Evolutionary conservation across 2,329 filamentous ascomycete species (phyloP).

Genomic region (Colletotrichum coccodes): DNA sequence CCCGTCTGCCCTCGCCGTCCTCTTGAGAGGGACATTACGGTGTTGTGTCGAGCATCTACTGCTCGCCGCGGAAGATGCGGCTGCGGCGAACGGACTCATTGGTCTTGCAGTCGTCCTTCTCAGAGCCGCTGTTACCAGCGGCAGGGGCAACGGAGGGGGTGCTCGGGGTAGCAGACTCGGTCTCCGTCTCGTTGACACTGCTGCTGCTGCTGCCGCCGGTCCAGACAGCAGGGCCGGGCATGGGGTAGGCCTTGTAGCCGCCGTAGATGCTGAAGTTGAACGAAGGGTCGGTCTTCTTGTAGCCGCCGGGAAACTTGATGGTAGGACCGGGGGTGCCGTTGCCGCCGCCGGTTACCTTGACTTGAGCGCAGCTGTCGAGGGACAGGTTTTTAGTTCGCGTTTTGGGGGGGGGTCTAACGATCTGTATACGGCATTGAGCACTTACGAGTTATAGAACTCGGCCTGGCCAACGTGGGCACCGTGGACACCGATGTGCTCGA

Average conservation of each 20-base stretch:
- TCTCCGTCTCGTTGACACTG: not conserved
- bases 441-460: not conserved
- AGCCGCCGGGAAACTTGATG: slow-evolving; percentile 43
- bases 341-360: slow-evolving; percentile 36
- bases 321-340: slow-evolving; percentile 36
- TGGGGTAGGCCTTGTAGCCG: slow-evolving; percentile 32
- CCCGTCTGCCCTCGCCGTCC: too few species aligned
- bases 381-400: slow-evolving; percentile 18
- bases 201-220: not conserved
- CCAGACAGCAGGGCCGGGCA: slow-evolving; percentile 24
- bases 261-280: slow-evolving; percentile 37
- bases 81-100: not conserved
- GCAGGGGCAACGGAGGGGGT: not conserved
- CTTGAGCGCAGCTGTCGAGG: slow-evolving; percentile 32
- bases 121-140: not conserved
- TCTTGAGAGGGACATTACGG: not conserved
- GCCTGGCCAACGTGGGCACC: not conserved
- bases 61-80: not conserved
- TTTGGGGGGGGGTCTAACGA: slow-evolving; percentile 37
- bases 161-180: not conserved
- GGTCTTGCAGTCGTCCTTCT: not conserved
- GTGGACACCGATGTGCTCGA: slow-evolving; percentile 44
- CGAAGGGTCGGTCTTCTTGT: slow-evolving; percentile 38
- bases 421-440: slow-evolving; percentile 15
- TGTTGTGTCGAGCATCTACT: not conserved